phyloP scores from a whole-genome alignment of 306 rosid genomes.

The Lupinus albus region DNA sequence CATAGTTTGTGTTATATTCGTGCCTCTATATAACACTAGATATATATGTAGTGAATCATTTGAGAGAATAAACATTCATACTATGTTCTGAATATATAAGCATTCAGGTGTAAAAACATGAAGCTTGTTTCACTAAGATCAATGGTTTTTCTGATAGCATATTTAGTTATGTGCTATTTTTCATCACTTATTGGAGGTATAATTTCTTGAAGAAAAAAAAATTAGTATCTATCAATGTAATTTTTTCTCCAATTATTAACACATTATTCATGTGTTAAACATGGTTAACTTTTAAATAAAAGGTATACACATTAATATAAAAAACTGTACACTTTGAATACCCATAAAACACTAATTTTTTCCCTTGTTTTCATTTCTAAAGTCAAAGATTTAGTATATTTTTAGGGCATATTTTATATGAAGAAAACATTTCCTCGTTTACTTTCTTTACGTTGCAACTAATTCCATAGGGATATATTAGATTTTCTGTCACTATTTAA shows the following conservation, averaged over 20 bases:
- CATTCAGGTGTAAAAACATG: conserved; percentile 19
- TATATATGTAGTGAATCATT: neutral
- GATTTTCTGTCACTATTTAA: too few relatives aligned
- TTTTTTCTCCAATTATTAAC: too few relatives aligned
- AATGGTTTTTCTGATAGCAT: conserved; percentile 31
- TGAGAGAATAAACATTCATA: neutral
- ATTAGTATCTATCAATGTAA: too few relatives aligned
- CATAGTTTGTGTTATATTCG: too few relatives aligned
- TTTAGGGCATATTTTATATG: too few relatives aligned
- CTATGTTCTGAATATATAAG: conserved; percentile 11
- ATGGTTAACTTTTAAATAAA: too few relatives aligned
- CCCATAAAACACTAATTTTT: too few relatives aligned
- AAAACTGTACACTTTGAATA: too few relatives aligned
- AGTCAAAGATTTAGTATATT: neutral
- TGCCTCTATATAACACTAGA: neutral
- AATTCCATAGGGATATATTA: neutral
- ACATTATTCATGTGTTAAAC: too few relatives aligned
- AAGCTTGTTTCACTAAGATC: conserved; percentile 19
- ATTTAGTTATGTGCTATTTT: conserved; percentile 27
- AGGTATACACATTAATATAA: too few relatives aligned
- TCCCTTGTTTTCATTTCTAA: neutral
- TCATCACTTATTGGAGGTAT: conserved; percentile 39
- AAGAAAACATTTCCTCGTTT: too few relatives aligned
- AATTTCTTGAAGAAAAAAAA: neutral
- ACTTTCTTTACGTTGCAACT: neutral